phyloP scores from a whole-genome alignment of 2,329 filamentous ascomycete genomes.

The Ciborinia camelliae region DNA sequence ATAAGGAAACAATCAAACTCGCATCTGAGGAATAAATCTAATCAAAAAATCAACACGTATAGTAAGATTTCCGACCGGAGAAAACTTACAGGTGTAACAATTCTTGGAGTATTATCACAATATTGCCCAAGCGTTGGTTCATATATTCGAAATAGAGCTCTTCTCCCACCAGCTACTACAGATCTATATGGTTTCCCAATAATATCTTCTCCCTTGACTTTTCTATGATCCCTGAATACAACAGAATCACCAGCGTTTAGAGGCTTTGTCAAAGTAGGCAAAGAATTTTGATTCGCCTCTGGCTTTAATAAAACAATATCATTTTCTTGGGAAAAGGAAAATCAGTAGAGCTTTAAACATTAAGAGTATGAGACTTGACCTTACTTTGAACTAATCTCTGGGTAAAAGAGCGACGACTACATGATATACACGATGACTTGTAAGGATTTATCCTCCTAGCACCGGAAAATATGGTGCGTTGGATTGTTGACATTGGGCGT shows the following conservation, averaged over 20 bases:
- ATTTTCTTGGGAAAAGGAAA: background rate
- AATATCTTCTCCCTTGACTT: constrained; percentile 41
- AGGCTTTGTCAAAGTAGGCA: constrained; percentile 41
- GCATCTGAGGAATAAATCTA: constrained; percentile 74
- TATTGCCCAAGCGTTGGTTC: constrained; percentile 72
- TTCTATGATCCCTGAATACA: constrained; percentile 12
- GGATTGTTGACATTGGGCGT: constrained; percentile 8
- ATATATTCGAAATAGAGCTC: constrained; percentile 43
- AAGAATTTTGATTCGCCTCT: constrained; percentile 17
- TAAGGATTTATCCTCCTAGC: background rate
- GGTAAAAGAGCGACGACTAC: constrained; percentile 1
- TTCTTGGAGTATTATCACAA: constrained; percentile 57
- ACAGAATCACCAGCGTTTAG: constrained; percentile 38
- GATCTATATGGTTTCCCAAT: constrained; percentile 34
- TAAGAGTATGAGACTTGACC: too few relatives aligned
- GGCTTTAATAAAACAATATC: constrained; percentile 36
- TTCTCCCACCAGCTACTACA: constrained; percentile 25
- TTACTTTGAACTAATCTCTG: constrained; percentile 14
- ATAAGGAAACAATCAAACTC: constrained; percentile 68
- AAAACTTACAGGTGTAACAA: constrained; percentile 68
- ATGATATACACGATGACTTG: background rate
- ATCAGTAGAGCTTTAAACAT: background rate
- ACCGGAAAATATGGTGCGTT: background rate
- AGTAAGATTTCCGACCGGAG: background rate
- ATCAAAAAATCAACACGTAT: background rate